Base-by-base conservation (phyloP, 78 protist genomes). In the Dictyostelium capitatum region DNA sequence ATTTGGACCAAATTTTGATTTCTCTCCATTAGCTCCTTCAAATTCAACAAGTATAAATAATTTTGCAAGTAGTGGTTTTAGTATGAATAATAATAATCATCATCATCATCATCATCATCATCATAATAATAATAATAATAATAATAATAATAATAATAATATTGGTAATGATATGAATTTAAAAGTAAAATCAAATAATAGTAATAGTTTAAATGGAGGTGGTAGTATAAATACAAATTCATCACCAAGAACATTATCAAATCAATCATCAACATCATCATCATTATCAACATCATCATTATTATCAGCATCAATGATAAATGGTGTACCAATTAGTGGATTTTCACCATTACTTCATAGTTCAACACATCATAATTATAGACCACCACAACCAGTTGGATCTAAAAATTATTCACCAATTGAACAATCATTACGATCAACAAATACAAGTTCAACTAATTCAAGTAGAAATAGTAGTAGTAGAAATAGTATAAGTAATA, bases 51-150 rank as follows among this genome's bases (percentile, higher is more conserved):
- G 74, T 65, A 65, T 65, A 65, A 65, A 65, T 65, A 65, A 28
- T 30, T 17, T 65, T 15, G 46, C n/a, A 12, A n/a, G 14, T 65
- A 28, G 17, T 28, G 73, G 25, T 30, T 17, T 17, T 30, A 65
- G 46, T 65, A 65, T 9, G 5, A n/a, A n/a, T 65, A 9, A 65
- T 7, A 25, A 20, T 25, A 65, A 20, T 28, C 19, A 65, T 20
- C 19, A 28, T 28, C 12, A 19, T 20, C 5, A 20, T 20, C 32
- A 65, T 20, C 19, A 65, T 19, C 4, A 30, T 20, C 19, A 65
- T 2, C 19, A 65, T 6, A 65, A 65, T 65, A 65, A 65, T 62
- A 62, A 62, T 62, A 62, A 62, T 62, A 62, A 62, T 62, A 62
- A 62, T 62, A 62, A 62, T 62, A 20, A 62, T 62, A 20, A 62